These are phyloP conservation scores for Chrysanthemum seticuspe DNA, from an alignment of 129 eudicot genomes.

Conservation along the genomic window DNA sequence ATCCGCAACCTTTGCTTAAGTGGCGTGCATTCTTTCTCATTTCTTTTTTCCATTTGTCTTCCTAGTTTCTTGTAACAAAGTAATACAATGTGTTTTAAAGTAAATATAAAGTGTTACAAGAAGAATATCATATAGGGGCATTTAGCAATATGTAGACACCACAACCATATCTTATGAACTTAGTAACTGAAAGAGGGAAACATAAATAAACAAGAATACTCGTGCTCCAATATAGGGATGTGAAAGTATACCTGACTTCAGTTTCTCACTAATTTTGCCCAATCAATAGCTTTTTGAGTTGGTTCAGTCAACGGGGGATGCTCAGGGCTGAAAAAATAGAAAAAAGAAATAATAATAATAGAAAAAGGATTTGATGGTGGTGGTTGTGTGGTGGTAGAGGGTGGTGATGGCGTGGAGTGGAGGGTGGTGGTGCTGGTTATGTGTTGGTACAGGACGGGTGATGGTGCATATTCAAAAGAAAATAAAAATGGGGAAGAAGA, in stretches of 20 bases:
- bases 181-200: not conserved
- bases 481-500: too few relatives aligned
- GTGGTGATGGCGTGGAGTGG: too few relatives aligned
- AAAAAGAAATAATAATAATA: too few relatives aligned
- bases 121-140: constrained; percentile 4
- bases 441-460: too few relatives aligned
- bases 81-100: not conserved
- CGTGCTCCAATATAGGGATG: not conserved
- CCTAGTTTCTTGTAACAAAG: too few relatives aligned
- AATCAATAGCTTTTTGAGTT: constrained; percentile 76
- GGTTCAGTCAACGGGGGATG: constrained; percentile 81
- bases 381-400: too few relatives aligned
- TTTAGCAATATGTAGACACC: not conserved
- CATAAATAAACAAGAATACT: constrained; percentile 14
- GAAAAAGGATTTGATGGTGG: too few relatives aligned
- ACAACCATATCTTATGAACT: not conserved
- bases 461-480: too few relatives aligned
- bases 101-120: not conserved
- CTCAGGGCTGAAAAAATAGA: constrained; percentile 44
- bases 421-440: too few relatives aligned
- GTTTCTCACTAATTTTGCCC: constrained; percentile 75
- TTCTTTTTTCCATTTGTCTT: too few relatives aligned
- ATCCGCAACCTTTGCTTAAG: too few relatives aligned
- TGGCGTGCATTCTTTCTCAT: too few relatives aligned
- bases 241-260: constrained; percentile 68